Evolutionary conservation across 148 eudicot genomes (phyloP).

Genomic region (Tetragonia tetragonoides): DNA sequence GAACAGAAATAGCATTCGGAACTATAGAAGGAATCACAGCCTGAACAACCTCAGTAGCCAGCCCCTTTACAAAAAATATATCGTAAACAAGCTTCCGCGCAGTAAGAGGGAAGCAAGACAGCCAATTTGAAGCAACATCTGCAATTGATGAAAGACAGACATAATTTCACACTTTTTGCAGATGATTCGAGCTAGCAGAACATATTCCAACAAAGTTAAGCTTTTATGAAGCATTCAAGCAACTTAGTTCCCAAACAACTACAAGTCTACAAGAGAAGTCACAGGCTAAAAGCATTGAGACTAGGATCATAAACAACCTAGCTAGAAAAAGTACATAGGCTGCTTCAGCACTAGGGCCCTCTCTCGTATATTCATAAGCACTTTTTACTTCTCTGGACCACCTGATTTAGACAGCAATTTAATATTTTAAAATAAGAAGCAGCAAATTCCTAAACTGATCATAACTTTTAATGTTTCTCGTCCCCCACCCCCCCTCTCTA

Average conservation of each 20-base stretch:
- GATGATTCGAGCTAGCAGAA: not conserved
- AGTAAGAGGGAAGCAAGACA: conserved; percentile 69
- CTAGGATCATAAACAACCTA: not conserved
- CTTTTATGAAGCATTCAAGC: not conserved
- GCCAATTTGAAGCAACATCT: conserved; percentile 92
- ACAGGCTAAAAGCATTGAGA: not conserved
- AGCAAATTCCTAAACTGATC: not conserved
- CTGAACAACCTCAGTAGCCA: conserved; percentile 61
- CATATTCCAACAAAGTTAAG: conserved; percentile 2
- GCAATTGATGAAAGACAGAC: conserved; percentile 25
- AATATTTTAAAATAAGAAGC: not conserved
- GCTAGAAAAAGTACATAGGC: not conserved
- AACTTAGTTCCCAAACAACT: not conserved
- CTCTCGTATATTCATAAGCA: not conserved
- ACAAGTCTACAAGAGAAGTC: too few species aligned
- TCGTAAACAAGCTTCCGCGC: conserved; percentile 84
- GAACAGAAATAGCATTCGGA: conserved; percentile 37
- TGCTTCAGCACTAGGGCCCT: not conserved
- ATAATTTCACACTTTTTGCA: not conserved
- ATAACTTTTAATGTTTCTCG: not conserved
- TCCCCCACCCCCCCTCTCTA: not conserved
- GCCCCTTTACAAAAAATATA: conserved; percentile 65
- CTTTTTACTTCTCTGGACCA: not conserved
- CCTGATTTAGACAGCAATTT: not conserved
- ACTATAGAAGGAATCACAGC: conserved; percentile 67